Base-by-base conservation (phyloP, 1,139 yeast genomes). In the Magnusiomyces magnusii region DNA sequence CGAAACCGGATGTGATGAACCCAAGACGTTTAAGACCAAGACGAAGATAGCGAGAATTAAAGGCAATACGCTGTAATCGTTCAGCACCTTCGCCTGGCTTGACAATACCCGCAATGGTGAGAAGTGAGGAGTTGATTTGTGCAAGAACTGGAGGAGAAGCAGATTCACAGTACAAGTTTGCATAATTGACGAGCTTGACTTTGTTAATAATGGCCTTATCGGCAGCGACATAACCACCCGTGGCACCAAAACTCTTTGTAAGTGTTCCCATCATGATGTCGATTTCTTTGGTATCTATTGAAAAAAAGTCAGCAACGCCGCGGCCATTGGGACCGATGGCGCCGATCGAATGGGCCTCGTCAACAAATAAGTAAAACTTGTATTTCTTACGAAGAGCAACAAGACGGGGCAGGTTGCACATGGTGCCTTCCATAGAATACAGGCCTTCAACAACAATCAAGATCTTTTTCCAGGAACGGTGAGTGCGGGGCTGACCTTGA, bases 301-400 rank as follows among this genome's bases (percentile, higher is more conserved):
- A 86, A 71, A 87, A 93, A 74, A 89, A 89, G 71, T 95, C 98
- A 76, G 98, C 92, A 47, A 93, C 86, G 69, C 99, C 99, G 69
- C 89, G 84, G 57, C 99, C 99, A 56, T 76, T 75, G 50, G 96
- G 95, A 39, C 99, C 99, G 74, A 93, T 80, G 10, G 99, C 99
- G 69, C 99, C 99, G 69, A 95, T 87, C 2, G 98, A 92, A 73
- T 93, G 99, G 23, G 99, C 99, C 74, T 93, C 99, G 72, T 93
- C 99, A 62, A 95, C 88, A 70, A 88, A 93, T 60, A 93, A 76
- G 70, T 89, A 89, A 69, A 93, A 87, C 70, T 91, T 91, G 77
- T 95, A 93, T 72, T 87, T 88, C 57, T 89, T 82, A 68, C 88
- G 87, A 65, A 93, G 77, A 66, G 82, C 86, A 50, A 93, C 79